Evolutionary conservation across 176 grass and related monocot genomes (phyloP).

Genomic region (Triticum turgidum): DNA sequence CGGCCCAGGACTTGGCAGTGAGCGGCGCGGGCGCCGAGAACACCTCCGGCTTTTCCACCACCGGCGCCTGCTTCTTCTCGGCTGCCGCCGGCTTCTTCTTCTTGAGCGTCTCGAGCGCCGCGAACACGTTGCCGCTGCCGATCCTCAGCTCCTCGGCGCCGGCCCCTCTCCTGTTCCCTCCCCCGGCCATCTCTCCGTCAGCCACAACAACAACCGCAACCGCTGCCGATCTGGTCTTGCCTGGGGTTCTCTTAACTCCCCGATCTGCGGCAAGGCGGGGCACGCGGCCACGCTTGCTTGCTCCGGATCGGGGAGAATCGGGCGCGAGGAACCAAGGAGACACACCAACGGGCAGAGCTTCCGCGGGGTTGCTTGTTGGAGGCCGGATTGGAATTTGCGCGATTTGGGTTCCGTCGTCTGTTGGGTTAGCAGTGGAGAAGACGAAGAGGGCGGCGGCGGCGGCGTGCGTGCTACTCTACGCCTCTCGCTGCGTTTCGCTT

Average conservation of each 20-base stretch:
- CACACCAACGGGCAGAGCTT: not conserved
- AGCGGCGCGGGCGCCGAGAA: conserved; percentile 63
- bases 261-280: conserved; percentile 4
- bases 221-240: conserved; percentile 10
- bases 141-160: conserved; percentile 67
- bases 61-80: conserved; percentile 23
- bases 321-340: not conserved
- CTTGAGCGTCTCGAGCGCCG: conserved; percentile 87
- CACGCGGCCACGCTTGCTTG: not conserved
- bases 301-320: not conserved
- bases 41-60: conserved; percentile 45
- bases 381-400: not conserved
- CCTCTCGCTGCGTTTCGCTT: not conserved
- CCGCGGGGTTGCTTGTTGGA: not conserved
- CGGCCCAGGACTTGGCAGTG: conserved; percentile 80
- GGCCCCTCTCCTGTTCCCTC: conserved; percentile 51
- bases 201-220: not conserved
- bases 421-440: not conserved
- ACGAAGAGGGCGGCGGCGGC: not conserved
- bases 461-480: not conserved
- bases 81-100: conserved; percentile 55
- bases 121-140: conserved; percentile 80
- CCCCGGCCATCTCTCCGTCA: conserved; percentile 53
- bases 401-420: not conserved
- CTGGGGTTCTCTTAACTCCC: not conserved